These are phyloP conservation scores for Talaromyces sp. DNA, from an alignment of 2,329 filamentous ascomycete species.

Conservation along the genomic window DNA sequence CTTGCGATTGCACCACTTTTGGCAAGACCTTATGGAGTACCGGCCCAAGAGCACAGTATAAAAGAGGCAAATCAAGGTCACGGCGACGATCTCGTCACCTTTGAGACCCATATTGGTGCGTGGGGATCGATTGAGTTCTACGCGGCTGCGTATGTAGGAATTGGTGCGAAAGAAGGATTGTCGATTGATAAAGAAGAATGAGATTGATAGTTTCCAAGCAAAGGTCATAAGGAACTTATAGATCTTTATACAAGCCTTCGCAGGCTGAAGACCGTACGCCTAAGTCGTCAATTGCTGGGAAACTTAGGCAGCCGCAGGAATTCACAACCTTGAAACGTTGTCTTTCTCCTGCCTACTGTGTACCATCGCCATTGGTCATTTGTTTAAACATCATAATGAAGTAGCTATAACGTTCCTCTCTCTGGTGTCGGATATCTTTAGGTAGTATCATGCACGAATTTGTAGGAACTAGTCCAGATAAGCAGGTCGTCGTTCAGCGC, in stretches of 20 bases:
- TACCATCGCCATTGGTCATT: not conserved
- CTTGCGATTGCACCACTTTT: not conserved
- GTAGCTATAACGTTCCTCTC: not conserved
- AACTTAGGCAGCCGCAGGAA: not conserved
- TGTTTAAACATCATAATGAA: not conserved
- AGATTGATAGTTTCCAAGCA: not conserved
- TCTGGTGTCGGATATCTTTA: not conserved
- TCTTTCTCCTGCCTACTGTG: not conserved
- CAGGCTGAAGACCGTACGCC: not conserved
- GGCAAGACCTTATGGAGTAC: not conserved
- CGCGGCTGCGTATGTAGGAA: not conserved
- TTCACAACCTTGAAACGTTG: not conserved
- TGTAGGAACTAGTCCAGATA: not conserved
- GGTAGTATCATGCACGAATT: not conserved
- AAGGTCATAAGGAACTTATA: not conserved
- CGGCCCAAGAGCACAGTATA: not conserved
- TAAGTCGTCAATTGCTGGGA: not conserved
- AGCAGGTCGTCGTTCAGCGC: not conserved
- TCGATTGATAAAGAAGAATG: not conserved
- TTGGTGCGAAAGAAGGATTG: not conserved
- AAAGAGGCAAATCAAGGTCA: not conserved
- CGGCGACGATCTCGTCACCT: not conserved
- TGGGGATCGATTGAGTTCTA: not conserved
- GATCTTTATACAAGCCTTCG: not conserved
- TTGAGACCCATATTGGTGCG: not conserved